A percentile compares a stretch with the other conserved stretches of the same genome.
Conservation (phyloP, 2,329 filamentous ascomycete species). For the Arthroderma sp. region DNA sequence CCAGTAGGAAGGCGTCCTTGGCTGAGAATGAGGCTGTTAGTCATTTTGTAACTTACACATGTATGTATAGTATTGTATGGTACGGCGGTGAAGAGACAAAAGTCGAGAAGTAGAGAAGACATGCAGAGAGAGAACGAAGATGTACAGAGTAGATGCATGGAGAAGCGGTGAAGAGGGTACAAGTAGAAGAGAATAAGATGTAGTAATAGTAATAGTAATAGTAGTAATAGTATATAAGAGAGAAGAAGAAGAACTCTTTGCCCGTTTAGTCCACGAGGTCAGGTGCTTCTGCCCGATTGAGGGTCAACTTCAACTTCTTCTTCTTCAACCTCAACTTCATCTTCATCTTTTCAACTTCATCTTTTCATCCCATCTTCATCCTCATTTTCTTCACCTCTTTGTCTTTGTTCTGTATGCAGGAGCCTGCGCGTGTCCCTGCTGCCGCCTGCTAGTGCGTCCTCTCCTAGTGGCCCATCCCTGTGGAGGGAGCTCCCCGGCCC, state of each 20-base stretch:
- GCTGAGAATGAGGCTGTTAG: not conserved
- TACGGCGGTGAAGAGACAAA: not conserved
- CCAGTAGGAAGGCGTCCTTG: not conserved
- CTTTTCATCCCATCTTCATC: not conserved
- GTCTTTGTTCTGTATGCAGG: not conserved
- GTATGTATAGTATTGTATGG: not conserved
- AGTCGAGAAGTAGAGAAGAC: too few species aligned
- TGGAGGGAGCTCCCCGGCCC: slow-evolving; percentile 1
- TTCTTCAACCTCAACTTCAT: not conserved
- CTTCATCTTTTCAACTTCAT: not conserved
- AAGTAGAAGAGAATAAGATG: not conserved
- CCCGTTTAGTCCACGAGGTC: too few species aligned
- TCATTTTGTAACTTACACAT: not conserved
- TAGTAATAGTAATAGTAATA: not conserved
- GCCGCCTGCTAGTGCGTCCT: not conserved
- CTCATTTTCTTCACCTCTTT: not conserved
- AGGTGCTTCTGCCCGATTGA: slow-evolving; percentile 1
- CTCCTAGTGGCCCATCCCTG: slow-evolving; percentile 1
- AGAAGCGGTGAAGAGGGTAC: not conserved
- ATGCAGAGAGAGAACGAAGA: not conserved
- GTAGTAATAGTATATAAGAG: not conserved
- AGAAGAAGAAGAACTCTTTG: not conserved
- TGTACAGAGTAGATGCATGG: not conserved
- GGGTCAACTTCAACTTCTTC: not conserved
- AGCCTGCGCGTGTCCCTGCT: not conserved